Base-by-base conservation (phyloP, 495 filamentous ascomycete genomes). In the Terfezia claveryi region DNA sequence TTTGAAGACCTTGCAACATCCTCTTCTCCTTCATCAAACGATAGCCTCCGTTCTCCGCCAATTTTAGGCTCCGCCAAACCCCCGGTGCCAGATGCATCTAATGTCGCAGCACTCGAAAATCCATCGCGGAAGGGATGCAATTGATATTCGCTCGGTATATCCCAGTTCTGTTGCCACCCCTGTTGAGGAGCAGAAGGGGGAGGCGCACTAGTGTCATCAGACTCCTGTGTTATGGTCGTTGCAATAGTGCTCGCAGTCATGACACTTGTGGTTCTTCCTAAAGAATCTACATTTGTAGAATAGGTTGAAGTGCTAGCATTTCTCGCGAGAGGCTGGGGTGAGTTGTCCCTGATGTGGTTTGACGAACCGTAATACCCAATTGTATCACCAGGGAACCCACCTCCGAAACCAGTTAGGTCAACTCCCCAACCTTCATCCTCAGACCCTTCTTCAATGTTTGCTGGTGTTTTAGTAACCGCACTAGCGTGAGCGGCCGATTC, bases 11-110 rank as follows among this genome's bases (percentile, higher is more conserved):
- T 75, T n/a, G 77, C 75, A 58, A 73, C 80, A 59, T 66, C 71
- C 60, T 98, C 91, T 62, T 94, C 91, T 0, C 85, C 91, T 64
- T 95, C 88, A 62, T 98, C 91, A 61, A 89, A 96, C 65, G 89
- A 94, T 62, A 89, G 71, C 53, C 86, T 71, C 52, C 81, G 74
- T 20, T 64, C 70, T 0, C 72, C 72, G 50, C 72, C 73, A 16
- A 56, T 16, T 54, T 55, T 59, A 12, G 87, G 87, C 55, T 83
- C 76, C 17, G 84, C 76, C 17, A 94, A 69, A 4, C 89, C 89
- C 12, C 88, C 89, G 11, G 87, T 94, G 12, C 83, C 91, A 37
- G 74, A 81, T 27, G 82, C 83, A 64, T 96, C 89, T 16, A 85
- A 81, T 23, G 78, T 67, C 7, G 80, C 78, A 52, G 70, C 68